Evolutionary conservation across 2,329 filamentous ascomycete genomes (phyloP), one percentile per base, ranked within the genome.

Genomic region (Purpureocillium takamizusanense): DNA sequence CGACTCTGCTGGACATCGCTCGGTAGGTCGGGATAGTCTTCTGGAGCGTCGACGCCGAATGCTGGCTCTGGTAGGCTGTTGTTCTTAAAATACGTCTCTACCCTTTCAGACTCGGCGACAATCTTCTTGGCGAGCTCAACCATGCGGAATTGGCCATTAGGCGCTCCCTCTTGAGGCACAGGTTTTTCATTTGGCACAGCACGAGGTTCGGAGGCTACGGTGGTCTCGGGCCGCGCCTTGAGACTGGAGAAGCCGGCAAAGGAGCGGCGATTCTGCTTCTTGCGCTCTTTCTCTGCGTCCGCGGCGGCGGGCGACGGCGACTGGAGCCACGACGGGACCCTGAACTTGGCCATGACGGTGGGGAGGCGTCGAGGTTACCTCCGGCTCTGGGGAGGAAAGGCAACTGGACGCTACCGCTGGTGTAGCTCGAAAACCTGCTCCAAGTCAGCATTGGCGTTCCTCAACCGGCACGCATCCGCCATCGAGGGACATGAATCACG

Each of bases 81-180:
- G 4, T 61, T 56, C 35, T 56, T 61, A 43, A 75, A 49, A 47
- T 70, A 72, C 3, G 51, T 51, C 41, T 74, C 67, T 14, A 76
- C 51, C 47, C 65, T 73, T 42, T 67, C 63, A 1, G 72, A 68
- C 44, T 74, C 70, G 31, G 49, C 45, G 28, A 59, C 59, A 39
- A 75, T 75, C 34, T 57, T 69, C 35, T 58, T 60, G 3, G 70
- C 69, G n/a, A 76, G 54, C 18, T 56, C 52, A 12, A 66, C 46
- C 55, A 75, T 62, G 17, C 55, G 60, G 2, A 65, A 65, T 10
- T 60, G 51, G 4, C 35, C 45, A 32, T 28, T 50, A 28, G 36
- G 30, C 16, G 18, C 34, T 17, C 16, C 7, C 18, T 36, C 28
- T 12, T 36, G 36, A 21, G 14, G 31, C 30, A 11, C 37, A 35